Conservation (phyloP, 768 basidiomycete species). For the Calocybe gangraenosa region DNA sequence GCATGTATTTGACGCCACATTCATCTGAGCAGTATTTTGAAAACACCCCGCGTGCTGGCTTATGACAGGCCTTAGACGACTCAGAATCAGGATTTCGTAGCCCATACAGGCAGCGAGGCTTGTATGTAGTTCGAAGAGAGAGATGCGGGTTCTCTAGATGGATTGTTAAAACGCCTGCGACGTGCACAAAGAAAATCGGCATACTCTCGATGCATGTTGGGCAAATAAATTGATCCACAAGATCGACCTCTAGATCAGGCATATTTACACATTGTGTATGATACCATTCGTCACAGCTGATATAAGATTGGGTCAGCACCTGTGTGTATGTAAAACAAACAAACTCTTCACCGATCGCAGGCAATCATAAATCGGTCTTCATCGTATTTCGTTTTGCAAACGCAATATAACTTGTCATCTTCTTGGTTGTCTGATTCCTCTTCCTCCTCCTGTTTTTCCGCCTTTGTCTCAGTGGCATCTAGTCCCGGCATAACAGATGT, state of each 20-base stretch:
- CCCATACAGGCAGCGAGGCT: constrained; percentile 71
- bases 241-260: constrained; percentile 76
- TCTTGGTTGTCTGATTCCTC: constrained; percentile 42
- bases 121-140: constrained; percentile 73
- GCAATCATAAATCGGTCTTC: constrained; percentile 91
- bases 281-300: constrained; percentile 93
- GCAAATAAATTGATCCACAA: constrained; percentile 92
- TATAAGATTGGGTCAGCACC: neutral
- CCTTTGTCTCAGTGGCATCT: constrained; percentile 31
- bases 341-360: constrained; percentile 70
- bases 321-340: neutral
- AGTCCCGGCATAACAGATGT: constrained; percentile 62
- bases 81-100: constrained; percentile 57
- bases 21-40: constrained; percentile 93
- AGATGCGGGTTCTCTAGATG: constrained; percentile 52
- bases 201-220: constrained; percentile 73
- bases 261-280: constrained; percentile 83
- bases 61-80: constrained; percentile 69
- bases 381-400: constrained; percentile 85
- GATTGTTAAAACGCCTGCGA: constrained; percentile 3
- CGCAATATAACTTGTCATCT: constrained; percentile 79
- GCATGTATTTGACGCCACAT: constrained; percentile 77
- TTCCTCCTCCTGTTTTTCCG: constrained; percentile 43
- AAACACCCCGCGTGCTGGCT: constrained; percentile 73
- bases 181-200: constrained; percentile 23